phyloP scores from a whole-genome alignment of 1,284 basidiomycete genomes.

The Leccinum subspadiceum region DNA sequence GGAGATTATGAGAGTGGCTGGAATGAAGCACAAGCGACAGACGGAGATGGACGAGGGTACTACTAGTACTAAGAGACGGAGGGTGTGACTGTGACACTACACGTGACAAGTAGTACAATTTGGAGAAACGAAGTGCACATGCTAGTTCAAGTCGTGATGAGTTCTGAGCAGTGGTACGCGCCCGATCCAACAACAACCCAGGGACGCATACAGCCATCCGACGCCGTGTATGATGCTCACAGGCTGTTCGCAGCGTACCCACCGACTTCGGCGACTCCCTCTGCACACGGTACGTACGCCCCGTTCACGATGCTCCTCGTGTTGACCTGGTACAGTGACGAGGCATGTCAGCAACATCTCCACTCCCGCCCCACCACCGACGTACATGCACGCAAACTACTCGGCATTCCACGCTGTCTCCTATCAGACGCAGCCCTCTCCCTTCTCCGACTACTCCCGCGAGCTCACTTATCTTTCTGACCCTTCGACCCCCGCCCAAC shows the following conservation, averaged over 20 bases:
- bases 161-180: constrained; percentile 15
- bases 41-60: constrained; percentile 52
- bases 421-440: constrained; percentile 33
- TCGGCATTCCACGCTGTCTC: constrained; percentile 36
- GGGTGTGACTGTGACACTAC: constrained; percentile 31
- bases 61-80: constrained; percentile 45
- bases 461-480: constrained; percentile 13
- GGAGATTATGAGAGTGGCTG: constrained; percentile 72
- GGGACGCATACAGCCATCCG: constrained; percentile 15
- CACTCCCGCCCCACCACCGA: constrained; percentile 53
- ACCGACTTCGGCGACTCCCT: constrained; percentile 65
- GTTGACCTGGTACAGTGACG: constrained; percentile 45
- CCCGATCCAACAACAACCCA: constrained; percentile 13
- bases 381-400: constrained; percentile 59
- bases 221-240: constrained; percentile 61
- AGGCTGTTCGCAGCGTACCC: constrained; percentile 62
- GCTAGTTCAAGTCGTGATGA: no score
- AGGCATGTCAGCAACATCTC: constrained; percentile 61
- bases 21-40: constrained; percentile 71
- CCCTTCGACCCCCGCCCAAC: constrained; percentile 23
- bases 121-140: not conserved
- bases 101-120: constrained; percentile 15
- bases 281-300: constrained; percentile 54
- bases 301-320: constrained; percentile 3
- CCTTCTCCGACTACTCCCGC: constrained; percentile 32